A percentile compares a stretch with the other conserved stretches of the same genome.
These are phyloP conservation scores for Colletotrichum plurivorum DNA, from an alignment of 2,329 filamentous ascomycete genomes.

Conservation along the genomic window DNA sequence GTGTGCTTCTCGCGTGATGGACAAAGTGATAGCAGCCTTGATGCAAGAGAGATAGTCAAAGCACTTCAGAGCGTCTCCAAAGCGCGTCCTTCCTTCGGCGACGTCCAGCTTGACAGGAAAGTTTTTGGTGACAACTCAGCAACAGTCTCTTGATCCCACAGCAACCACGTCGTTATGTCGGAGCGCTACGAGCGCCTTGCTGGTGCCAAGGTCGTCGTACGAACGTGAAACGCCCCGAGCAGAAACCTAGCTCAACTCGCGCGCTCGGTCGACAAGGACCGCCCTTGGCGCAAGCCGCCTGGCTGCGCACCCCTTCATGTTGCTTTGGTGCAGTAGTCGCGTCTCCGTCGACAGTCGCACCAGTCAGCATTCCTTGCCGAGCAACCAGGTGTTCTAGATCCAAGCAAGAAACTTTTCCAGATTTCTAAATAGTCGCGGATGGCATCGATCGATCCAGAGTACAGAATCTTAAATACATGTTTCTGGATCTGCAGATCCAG, in stretches of 20 bases:
- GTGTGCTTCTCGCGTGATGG: background rate
- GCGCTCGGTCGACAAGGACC: constrained; percentile 34
- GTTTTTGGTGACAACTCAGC: background rate
- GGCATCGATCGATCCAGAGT: constrained; percentile 13
- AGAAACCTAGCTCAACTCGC: constrained; percentile 27
- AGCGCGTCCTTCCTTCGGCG: background rate
- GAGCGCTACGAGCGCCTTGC: constrained; percentile 30
- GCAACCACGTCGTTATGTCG: constrained; percentile 5
- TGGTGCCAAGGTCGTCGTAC: constrained; percentile 33
- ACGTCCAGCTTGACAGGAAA: no score
- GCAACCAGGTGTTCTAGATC: constrained; percentile 18
- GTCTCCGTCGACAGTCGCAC: background rate
- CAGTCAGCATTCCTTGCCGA: background rate
- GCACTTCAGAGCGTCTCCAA: background rate
- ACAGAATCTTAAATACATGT: constrained; percentile 26
- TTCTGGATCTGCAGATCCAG: constrained; percentile 12
- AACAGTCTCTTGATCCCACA: background rate
- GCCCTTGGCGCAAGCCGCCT: background rate
- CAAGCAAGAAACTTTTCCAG: constrained; percentile 4
- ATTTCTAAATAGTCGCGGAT: constrained; percentile 3
- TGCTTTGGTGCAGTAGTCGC: constrained; percentile 9
- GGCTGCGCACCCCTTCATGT: background rate
- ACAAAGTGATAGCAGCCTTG: background rate
- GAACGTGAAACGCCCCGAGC: constrained; percentile 36
- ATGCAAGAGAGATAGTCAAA: background rate